phyloP scores from a whole-genome alignment of 805 yeast genomes.

The Candida ponderosae region DNA sequence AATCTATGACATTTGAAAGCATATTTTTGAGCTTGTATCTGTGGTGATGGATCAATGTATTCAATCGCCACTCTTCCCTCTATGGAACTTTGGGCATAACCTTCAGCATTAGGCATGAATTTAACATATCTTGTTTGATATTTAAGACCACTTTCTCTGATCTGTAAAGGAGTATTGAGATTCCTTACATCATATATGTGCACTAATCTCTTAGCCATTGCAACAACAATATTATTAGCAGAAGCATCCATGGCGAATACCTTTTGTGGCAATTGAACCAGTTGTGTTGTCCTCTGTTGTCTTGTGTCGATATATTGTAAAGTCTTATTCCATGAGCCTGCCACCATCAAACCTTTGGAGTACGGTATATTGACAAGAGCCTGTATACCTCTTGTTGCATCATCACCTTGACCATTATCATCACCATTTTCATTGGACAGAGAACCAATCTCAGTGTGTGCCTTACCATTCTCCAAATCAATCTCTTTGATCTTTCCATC shows the following conservation, averaged over 20 bases:
- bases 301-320: conserved; percentile 40
- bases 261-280: conserved; percentile 32
- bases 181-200: conserved; percentile 52
- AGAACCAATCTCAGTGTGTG: conserved; percentile 2
- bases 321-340: conserved; percentile 58
- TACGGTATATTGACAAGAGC: conserved; percentile 17
- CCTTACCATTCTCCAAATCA: conserved; percentile 39
- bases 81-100: conserved; percentile 63
- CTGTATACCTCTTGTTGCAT: conserved; percentile 28
- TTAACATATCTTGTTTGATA: conserved; percentile 54
- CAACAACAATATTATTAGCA: conserved; percentile 39
- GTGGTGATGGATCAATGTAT: conserved; percentile 43
- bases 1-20: conserved; percentile 79
- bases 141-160: conserved; percentile 57
- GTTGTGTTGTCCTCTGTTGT: conserved; percentile 1
- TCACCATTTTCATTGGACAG: background rate
- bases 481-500: conserved; percentile 47
- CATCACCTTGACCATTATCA: conserved; percentile 24
- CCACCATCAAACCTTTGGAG: conserved; percentile 27
- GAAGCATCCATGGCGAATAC: conserved; percentile 57
- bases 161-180: conserved; percentile 34
- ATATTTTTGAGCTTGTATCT: conserved; percentile 38
- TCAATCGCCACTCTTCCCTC: conserved; percentile 81
- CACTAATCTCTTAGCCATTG: conserved; percentile 42
- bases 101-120: conserved; percentile 46